A percentile compares a stretch with the other conserved stretches of the same genome.
phyloP scores from a whole-genome alignment of 2,329 filamentous ascomycete species.

The Scleromitrula shiraiana region DNA sequence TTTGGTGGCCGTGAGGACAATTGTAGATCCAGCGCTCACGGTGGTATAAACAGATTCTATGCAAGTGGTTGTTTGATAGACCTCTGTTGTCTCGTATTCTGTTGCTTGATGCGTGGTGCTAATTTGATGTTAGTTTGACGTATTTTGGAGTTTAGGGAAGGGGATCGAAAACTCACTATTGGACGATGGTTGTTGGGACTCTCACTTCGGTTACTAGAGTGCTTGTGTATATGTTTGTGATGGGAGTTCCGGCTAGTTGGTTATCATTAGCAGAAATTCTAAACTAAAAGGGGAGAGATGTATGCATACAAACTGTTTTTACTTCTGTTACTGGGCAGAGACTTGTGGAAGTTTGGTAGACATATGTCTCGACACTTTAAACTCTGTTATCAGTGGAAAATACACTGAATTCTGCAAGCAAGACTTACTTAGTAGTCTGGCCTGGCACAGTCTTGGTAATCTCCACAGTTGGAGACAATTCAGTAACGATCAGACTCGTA shows the following conservation, averaged over 20 bases:
- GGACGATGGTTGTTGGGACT: constrained; percentile 23
- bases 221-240: constrained; percentile 27
- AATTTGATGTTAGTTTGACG: background rate
- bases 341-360: constrained; percentile 31
- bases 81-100: constrained; percentile 9
- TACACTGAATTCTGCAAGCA: constrained; percentile 1
- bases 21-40: constrained; percentile 33
- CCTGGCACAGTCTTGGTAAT: background rate
- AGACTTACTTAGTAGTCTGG: constrained; percentile 6
- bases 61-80: constrained; percentile 34
- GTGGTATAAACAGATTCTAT: constrained; percentile 10
- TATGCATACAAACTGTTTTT: constrained; percentile 38
- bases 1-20: constrained; percentile 36
- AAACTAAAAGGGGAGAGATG: background rate
- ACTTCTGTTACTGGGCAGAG: constrained; percentile 40
- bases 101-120: constrained; percentile 4
- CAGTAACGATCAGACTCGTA: constrained; percentile 20
- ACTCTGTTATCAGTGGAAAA: constrained; percentile 9
- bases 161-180: constrained; percentile 26
- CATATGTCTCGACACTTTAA: constrained; percentile 24
- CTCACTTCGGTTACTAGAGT: constrained; percentile 22
- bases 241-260: constrained; percentile 35
- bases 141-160: background rate
- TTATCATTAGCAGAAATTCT: constrained; percentile 35
- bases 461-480: constrained; percentile 12